Evolutionary conservation across 176 grass and related monocot species (phyloP).

Genomic region (Dactylis glomerata): DNA sequence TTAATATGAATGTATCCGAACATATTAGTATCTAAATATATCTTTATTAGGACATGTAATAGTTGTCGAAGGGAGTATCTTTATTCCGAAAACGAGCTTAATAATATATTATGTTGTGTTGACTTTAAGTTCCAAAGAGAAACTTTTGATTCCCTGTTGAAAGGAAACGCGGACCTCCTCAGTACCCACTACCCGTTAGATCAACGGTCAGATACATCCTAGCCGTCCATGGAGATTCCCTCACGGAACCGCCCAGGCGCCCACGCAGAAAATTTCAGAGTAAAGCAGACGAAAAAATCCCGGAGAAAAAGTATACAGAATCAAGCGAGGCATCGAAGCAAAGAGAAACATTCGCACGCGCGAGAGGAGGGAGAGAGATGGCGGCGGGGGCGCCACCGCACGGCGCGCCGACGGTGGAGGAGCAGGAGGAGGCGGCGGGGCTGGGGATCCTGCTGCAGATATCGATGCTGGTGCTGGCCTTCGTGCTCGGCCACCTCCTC

Average conservation of each 20-base stretch:
- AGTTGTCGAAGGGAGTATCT: too few relatives aligned
- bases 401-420: constrained; percentile 20
- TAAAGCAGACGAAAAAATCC: background rate
- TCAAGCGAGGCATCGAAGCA: background rate
- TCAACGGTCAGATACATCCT: background rate
- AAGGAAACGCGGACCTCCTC: too few relatives aligned
- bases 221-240: background rate
- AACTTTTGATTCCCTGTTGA: too few relatives aligned
- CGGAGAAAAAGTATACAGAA: background rate
- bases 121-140: too few relatives aligned
- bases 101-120: too few relatives aligned
- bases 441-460: constrained; percentile 77
- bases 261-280: background rate
- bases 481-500: constrained; percentile 67
- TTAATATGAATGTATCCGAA: too few relatives aligned
- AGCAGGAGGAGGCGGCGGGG: constrained; percentile 61
- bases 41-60: too few relatives aligned
- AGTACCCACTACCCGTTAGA: background rate
- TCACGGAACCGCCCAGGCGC: background rate
- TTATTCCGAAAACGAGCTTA: too few relatives aligned
- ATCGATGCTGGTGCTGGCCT: constrained; percentile 72
- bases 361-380: background rate
- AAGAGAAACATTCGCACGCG: background rate
- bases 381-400: constrained; percentile 7
- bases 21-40: too few relatives aligned